Conservation (phyloP, 768 basidiomycete genomes). For the Leccinum broughii region DNA sequence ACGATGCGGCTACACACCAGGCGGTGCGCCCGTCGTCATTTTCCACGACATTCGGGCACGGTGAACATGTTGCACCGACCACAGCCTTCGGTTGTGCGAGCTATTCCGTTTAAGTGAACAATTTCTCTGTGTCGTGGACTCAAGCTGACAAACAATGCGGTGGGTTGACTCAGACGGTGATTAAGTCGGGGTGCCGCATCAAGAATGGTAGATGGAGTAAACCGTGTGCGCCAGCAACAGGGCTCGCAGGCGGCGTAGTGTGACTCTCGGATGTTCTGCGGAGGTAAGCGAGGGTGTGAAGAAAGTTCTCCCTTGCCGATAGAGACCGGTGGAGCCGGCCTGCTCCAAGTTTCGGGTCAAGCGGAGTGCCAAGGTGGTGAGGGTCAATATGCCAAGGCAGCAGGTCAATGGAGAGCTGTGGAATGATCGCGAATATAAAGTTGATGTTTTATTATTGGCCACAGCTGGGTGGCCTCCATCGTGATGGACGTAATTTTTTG, state of each 20-base stretch:
- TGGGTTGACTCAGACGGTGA: neutral
- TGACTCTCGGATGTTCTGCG: too few species aligned
- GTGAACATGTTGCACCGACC: neutral
- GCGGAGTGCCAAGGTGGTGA: too few species aligned
- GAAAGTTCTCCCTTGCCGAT: neutral
- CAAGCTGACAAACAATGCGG: neutral
- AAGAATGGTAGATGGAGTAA: neutral
- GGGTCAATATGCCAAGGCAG: neutral
- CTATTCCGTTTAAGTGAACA: neutral
- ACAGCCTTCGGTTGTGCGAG: neutral
- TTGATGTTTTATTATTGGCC: neutral
- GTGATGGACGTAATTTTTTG: neutral
- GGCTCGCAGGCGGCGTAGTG: too few species aligned
- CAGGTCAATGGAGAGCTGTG: constrained; percentile 1
- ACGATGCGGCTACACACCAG: neutral
- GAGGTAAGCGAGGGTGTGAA: too few species aligned
- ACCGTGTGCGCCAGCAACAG: neutral
- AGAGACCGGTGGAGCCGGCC: neutral
- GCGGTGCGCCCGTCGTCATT: neutral
- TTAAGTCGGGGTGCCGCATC: neutral
- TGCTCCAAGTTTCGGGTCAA: neutral
- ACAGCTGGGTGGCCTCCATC: constrained; percentile 12
- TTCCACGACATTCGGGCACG: neutral
- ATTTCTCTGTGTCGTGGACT: neutral
- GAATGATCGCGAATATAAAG: neutral